phyloP scores from a whole-genome alignment of 805 yeast species.

The Candida corydali region DNA sequence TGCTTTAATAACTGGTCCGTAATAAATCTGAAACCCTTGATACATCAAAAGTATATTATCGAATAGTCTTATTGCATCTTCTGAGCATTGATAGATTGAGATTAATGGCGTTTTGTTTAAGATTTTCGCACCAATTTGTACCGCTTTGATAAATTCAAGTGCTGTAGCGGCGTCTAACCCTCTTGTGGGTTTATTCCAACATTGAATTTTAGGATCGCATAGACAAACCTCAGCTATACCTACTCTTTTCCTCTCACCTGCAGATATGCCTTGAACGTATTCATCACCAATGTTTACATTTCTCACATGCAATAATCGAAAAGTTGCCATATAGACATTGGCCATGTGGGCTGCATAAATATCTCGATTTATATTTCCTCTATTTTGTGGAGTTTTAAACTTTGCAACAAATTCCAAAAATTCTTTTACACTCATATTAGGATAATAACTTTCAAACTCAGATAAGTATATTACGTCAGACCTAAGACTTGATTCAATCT shows the following conservation, averaged over 20 bases:
- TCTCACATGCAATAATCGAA: constrained; percentile 49
- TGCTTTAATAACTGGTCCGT: constrained; percentile 39
- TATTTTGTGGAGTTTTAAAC: constrained; percentile 39
- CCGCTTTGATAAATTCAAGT: constrained; percentile 63
- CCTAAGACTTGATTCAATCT: constrained; percentile 21
- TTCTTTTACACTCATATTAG: constrained; percentile 51
- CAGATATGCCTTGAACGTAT: constrained; percentile 69
- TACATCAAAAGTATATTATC: constrained; percentile 45
- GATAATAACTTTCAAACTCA: constrained; percentile 53
- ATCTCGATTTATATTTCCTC: constrained; percentile 30
- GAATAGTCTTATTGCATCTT: constrained; percentile 47
- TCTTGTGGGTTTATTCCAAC: constrained; percentile 77
- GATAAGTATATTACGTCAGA: constrained; percentile 42
- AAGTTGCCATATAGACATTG: constrained; percentile 37
- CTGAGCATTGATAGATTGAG: constrained; percentile 54
- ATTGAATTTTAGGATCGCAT: constrained; percentile 52
- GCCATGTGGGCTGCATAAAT: constrained; percentile 35
- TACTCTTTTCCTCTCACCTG: constrained; percentile 85
- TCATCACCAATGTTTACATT: constrained; percentile 63
- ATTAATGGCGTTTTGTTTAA: constrained; percentile 50
- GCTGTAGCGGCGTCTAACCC: constrained; percentile 87
- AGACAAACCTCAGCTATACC: constrained; percentile 76
- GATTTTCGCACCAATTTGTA: constrained; percentile 57
- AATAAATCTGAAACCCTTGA: constrained; percentile 45
- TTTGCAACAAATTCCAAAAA: constrained; percentile 51